These are phyloP conservation scores for Phyllachora maydis DNA, from an alignment of 2,329 filamentous ascomycete genomes.

Conservation along the genomic window DNA sequence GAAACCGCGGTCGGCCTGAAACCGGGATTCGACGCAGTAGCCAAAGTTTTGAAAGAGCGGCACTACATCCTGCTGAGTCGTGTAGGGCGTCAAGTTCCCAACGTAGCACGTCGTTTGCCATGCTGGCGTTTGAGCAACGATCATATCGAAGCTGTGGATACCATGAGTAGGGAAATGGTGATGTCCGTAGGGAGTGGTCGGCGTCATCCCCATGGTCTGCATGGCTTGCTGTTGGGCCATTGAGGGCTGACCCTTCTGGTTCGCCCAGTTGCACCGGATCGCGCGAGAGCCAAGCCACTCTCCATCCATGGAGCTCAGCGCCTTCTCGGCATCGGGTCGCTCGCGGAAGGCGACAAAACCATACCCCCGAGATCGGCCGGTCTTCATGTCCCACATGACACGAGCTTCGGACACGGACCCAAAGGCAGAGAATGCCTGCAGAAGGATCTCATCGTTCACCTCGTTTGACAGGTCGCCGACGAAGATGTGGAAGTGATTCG, in stretches of 20 bases:
- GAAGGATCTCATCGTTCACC: conserved; percentile 88
- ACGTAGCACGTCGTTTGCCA: conserved; percentile 99
- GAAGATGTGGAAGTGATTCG: conserved; percentile 97
- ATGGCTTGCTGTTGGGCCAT: conserved; percentile 96
- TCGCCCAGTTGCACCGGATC: conserved; percentile 99
- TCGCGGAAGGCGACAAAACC: conserved; percentile 97
- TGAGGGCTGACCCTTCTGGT: conserved; percentile 98
- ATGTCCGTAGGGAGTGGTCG: conserved; percentile 86
- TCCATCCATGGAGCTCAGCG: conserved; percentile 91
- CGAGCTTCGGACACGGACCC: conserved; percentile 91
- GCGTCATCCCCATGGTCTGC: conserved; percentile 95
- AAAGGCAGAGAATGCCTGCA: conserved; percentile 90
- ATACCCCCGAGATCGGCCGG: conserved; percentile 87
- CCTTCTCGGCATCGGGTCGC: conserved; percentile 83
- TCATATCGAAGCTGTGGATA: conserved; percentile 93
- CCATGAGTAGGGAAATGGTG: conserved; percentile 97
- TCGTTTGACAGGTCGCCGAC: conserved; percentile 96
- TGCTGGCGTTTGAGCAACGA: conserved; percentile 79
- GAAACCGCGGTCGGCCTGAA: conserved; percentile 94
- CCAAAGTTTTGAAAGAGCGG: conserved; percentile 98
- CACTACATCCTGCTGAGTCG: conserved; percentile 89
- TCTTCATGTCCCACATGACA: conserved; percentile 99
- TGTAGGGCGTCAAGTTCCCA: conserved; percentile 93
- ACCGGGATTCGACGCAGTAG: conserved; percentile 89
- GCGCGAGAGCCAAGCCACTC: conserved; percentile 97